Conservation (phyloP, 2,329 filamentous ascomycete genomes). For the Colletotrichum paranaense region DNA sequence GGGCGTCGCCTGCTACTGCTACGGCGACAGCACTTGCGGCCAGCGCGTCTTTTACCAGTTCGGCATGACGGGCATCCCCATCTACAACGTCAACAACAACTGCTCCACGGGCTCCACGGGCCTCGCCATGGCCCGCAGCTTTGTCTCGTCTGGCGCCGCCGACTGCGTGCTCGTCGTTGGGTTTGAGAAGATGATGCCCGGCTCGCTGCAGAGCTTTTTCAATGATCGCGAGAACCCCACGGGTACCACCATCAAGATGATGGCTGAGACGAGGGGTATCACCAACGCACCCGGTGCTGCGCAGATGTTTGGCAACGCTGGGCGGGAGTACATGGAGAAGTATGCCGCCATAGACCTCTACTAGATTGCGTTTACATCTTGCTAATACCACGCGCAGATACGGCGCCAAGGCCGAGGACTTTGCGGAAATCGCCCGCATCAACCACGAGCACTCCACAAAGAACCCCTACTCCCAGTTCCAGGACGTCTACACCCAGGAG, state of each 20-base stretch:
- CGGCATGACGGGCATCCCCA: slow-evolving; percentile 94
- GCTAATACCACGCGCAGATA: slow-evolving; percentile 63
- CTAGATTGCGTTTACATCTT: too few relatives aligned
- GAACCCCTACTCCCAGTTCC: slow-evolving; percentile 99
- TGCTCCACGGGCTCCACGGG: slow-evolving; percentile 96
- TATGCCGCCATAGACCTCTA: slow-evolving; percentile 45
- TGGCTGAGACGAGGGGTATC: slow-evolving; percentile 83
- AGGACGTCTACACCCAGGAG: slow-evolving; percentile 88
- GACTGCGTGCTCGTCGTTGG: slow-evolving; percentile 93
- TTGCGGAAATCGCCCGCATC: slow-evolving; percentile 92
- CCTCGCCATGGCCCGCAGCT: slow-evolving; percentile 82
- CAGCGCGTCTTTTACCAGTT: slow-evolving; percentile 99
- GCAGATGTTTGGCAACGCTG: slow-evolving; percentile 96
- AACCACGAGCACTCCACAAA: slow-evolving; percentile 92
- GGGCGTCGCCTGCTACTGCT: slow-evolving; percentile 97
- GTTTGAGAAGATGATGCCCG: slow-evolving; percentile 98
- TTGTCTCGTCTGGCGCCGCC: slow-evolving; percentile 82
- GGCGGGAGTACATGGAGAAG: slow-evolving; percentile 95
- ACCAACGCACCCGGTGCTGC: slow-evolving; percentile 87
- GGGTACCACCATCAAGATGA: slow-evolving; percentile 79
- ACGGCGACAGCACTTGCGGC: slow-evolving; percentile 93
- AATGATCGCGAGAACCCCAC: slow-evolving; percentile 86
- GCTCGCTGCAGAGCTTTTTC: slow-evolving; percentile 86
- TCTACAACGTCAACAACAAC: slow-evolving; percentile 99
- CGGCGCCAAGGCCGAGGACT: slow-evolving; percentile 86